A percentile compares a stretch with the other conserved stretches of the same genome.
Conservation (phyloP, 768 basidiomycete genomes). For the Serpula lacrymans region DNA sequence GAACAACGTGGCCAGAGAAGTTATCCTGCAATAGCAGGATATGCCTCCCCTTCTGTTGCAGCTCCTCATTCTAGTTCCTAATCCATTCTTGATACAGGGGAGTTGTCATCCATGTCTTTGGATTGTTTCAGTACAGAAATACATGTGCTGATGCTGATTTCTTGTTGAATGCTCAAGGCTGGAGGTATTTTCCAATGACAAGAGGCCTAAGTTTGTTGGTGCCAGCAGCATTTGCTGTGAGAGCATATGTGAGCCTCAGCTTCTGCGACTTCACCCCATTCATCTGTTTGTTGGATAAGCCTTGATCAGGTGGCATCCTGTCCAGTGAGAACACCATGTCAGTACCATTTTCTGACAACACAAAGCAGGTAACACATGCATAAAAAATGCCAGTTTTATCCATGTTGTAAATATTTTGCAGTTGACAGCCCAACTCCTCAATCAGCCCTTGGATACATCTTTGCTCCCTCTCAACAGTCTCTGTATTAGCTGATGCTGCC, state of each 20-base stretch:
- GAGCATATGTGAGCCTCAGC: not conserved
- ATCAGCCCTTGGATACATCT: constrained; percentile 22
- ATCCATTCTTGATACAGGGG: constrained; percentile 33
- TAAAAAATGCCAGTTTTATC: constrained; percentile 36
- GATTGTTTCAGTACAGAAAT: constrained; percentile 34
- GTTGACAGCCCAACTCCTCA: constrained; percentile 17
- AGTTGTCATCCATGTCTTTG: constrained; percentile 36
- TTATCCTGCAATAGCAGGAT: constrained; percentile 34
- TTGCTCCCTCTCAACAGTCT: constrained; percentile 22
- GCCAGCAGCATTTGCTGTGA: constrained; percentile 29
- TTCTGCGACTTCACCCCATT: not conserved
- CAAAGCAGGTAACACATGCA: no score
- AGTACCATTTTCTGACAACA: no score
- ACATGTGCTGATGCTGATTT: constrained; percentile 23
- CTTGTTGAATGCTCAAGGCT: constrained; percentile 27
- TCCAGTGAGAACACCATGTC: no score
- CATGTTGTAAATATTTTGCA: constrained; percentile 33
- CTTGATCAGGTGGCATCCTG: no score
- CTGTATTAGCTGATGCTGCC: constrained; percentile 22
- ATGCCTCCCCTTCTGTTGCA: constrained; percentile 16
- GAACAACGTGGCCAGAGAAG: constrained; percentile 28
- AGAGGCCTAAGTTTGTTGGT: constrained; percentile 27
- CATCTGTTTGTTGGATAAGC: not conserved
- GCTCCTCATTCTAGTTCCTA: constrained; percentile 23
- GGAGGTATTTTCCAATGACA: constrained; percentile 29